These are phyloP conservation scores for Dendrobium nobile DNA, from an alignment of 106 monocot species.

Conservation along the genomic window DNA sequence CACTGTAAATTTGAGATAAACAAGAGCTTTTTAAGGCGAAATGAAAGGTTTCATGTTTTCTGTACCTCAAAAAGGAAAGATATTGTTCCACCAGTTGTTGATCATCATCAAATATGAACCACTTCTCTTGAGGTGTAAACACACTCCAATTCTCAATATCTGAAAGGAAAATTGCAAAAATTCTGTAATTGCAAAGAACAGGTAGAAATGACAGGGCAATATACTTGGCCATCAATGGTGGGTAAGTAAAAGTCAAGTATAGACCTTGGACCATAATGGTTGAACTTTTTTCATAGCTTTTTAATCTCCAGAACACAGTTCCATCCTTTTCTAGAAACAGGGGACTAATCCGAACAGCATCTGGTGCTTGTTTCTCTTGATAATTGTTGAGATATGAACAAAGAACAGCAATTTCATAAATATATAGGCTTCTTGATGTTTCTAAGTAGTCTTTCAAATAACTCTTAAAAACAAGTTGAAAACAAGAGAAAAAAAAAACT, in stretches of 20 bases:
- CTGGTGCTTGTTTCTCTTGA: conserved; percentile 27
- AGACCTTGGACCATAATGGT: conserved; percentile 48
- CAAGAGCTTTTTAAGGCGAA: background rate
- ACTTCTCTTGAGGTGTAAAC: conserved; percentile 27
- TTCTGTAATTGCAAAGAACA: background rate
- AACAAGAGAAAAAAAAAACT: background rate
- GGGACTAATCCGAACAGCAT: conserved; percentile 41
- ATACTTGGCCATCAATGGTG: background rate
- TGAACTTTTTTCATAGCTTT: conserved; percentile 14
- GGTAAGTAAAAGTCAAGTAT: background rate
- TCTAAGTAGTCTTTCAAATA: background rate
- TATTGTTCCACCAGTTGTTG: conserved; percentile 27
- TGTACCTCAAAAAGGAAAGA: conserved; percentile 37
- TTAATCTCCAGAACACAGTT: conserved; percentile 33
- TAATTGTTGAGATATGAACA: background rate
- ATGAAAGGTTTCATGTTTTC: background rate
- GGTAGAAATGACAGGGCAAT: background rate
- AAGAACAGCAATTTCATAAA: background rate
- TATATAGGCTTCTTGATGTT: background rate
- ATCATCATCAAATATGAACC: conserved; percentile 40
- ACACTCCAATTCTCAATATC: conserved; percentile 28
- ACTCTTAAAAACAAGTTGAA: background rate
- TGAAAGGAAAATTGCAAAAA: conserved; percentile 5
- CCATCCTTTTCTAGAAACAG: conserved; percentile 27
- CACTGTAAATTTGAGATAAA: background rate